Conservation (phyloP, 306 rosid genomes). For the Citrullus amarus region DNA sequence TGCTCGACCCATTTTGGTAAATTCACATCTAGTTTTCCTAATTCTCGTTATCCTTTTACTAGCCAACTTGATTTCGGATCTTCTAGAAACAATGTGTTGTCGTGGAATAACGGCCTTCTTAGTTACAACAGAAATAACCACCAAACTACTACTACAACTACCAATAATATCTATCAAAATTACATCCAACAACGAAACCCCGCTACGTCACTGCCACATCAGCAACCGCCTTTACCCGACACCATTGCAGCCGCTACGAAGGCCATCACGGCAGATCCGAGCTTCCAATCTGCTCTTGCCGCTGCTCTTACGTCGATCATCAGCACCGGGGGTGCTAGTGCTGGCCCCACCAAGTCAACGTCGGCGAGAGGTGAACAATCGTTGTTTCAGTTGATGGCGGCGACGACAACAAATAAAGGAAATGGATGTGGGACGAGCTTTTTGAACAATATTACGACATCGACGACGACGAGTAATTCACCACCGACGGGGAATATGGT, state of each 20-base stretch:
- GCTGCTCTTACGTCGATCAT: slow-evolving; percentile 65
- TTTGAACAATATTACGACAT: background rate
- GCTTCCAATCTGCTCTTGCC: slow-evolving; percentile 76
- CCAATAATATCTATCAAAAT: slow-evolving; percentile 27
- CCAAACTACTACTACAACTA: background rate
- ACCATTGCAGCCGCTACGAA: slow-evolving; percentile 80
- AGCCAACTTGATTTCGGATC: slow-evolving; percentile 43
- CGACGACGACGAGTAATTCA: background rate
- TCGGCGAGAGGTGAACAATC: background rate
- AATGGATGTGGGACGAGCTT: slow-evolving; percentile 3
- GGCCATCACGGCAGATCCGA: slow-evolving; percentile 73
- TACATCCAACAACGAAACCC: slow-evolving; percentile 16
- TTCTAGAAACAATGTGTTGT: slow-evolving; percentile 20
- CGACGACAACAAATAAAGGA: background rate
- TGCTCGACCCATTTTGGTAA: slow-evolving; percentile 7
- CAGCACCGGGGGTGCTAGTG: background rate
- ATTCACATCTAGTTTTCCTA: background rate
- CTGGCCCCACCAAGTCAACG: background rate
- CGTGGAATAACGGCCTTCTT: slow-evolving; percentile 47
- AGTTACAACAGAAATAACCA: slow-evolving; percentile 15
- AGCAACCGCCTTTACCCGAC: slow-evolving; percentile 20
- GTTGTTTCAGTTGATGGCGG: background rate
- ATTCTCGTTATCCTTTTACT: slow-evolving; percentile 28
- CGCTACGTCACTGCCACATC: background rate
- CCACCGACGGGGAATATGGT: background rate